Base-by-base conservation (phyloP, 1,139 yeast genomes). In the Geotrichum fermentans region DNA sequence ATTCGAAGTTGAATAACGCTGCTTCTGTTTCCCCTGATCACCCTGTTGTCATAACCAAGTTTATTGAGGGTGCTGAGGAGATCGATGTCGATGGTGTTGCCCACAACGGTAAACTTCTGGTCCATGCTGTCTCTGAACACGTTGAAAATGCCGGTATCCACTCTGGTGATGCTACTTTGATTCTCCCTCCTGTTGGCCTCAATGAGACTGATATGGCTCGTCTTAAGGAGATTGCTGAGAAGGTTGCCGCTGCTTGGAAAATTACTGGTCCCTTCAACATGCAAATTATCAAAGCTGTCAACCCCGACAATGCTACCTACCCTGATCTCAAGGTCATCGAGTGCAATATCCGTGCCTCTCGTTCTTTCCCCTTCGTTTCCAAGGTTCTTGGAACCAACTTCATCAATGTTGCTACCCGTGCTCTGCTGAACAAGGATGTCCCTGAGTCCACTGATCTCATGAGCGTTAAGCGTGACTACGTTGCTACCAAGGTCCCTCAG, bases 11-110 rank as follows among this genome's bases (percentile, higher is more conserved):
- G 68, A 79, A 86, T 56, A 96, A 90, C 68, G 98, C 98, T 49
- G 96, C 87, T 51, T 96, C 89, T 60, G 98, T 92, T 57, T 90
- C 97, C 47, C 95, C 95, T 59, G 98, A 92, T 64, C 88, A 90
- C 70, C 98, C 98, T 34, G 98, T 92, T 56, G 98, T 92, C 51
- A 85, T 92, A 63, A 89, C 98, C 70, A 92, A 92, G 73, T 92
- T 87, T 72, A 90, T 92, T 64, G 97, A 92, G 74, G 86, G 88
- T 59, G 97, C 98, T 46, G 88, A 92, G 74, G 98, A 92, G 73
- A 92, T 92, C 64, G 98, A 92, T 73, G 89, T 92, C 92, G 98
- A 92, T 71, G 98, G 97, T 47, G 98, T 92, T 61, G 97, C 98
- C 47, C 80, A 79, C 66, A 88, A 92, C 64, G 98, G 98, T 71